Base-by-base conservation (phyloP, 1,284 basidiomycete genomes). In the Ustilago vetiveriae region DNA sequence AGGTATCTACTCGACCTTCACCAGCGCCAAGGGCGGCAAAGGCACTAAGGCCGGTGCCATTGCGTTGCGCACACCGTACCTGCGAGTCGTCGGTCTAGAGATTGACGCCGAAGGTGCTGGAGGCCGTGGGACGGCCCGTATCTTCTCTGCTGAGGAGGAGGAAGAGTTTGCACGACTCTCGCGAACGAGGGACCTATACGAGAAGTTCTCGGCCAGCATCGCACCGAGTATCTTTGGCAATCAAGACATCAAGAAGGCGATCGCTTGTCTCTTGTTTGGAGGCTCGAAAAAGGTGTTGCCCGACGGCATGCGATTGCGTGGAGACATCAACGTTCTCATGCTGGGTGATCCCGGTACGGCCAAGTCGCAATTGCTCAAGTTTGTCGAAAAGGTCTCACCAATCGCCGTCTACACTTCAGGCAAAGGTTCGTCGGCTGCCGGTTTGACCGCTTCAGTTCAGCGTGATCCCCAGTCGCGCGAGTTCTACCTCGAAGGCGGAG, bases 321-420 rank as follows among this genome's bases (percentile, higher is more conserved):
- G 96, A 10, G 96, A 99, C 81, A 98, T 99, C 83, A 99, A 98
- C 80, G 95, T 98, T 6, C 85, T 98, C 14, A 84, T 98, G 40
- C 87, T 98, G 37, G 95, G 95, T 84, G 95, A 98, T 82, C 95
- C 96, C 10, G 96, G 95, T 84, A 98, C 95, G 7, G 95, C 95
- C 49, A 98, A 98, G 83, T 93, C 91, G 84, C 95, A 98, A 79
- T 84, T 98, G 69, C 88, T 98, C 67, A 98, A 98, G 82, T 98
- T 98, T 74, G 96, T 98, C 9, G 96, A 98, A 82, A 98, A 98
- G 86, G 92, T 91, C 45, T 92, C 95, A 1, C 95, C 96, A 0
- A 94, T 98, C 67, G 91, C 94, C 0, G 96, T 98, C 1, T 98
- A 98, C 82, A 98, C 95, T 0, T 96, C 94, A 11, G 96, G 95